Percentiles rank a stretch among this genome's conserved stretches.
These are phyloP conservation scores for Stemphylium vesicarium DNA, from an alignment of 2,329 filamentous ascomycete genomes.

Conservation along the genomic window DNA sequence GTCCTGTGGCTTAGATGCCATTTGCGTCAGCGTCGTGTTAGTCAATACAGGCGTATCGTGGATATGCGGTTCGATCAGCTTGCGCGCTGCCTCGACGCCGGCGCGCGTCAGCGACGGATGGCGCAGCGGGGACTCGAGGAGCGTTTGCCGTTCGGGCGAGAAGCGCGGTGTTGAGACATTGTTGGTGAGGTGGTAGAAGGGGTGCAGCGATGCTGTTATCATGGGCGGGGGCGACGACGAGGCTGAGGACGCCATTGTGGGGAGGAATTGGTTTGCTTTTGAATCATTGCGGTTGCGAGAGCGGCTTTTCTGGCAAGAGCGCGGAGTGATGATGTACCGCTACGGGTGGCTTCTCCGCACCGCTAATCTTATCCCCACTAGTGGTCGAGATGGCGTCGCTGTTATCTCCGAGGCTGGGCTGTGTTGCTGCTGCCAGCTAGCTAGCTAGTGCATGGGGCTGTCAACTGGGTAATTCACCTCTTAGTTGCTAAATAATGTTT, in stretches of 20 bases:
- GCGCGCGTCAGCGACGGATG: slow-evolving; percentile 70
- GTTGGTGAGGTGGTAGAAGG: neutral
- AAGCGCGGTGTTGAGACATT: slow-evolving; percentile 7
- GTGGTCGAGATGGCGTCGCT: no score
- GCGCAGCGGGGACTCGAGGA: neutral
- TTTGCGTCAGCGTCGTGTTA: slow-evolving; percentile 71
- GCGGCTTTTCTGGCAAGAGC: no score
- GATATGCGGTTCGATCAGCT: slow-evolving; percentile 75
- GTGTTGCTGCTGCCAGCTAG: no score
- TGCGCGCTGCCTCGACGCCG: slow-evolving; percentile 75
- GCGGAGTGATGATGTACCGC: no score
- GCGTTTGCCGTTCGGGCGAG: neutral
- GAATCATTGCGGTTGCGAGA: neutral
- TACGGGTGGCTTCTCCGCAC: no score
- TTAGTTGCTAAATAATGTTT: no score
- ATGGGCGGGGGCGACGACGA: neutral
- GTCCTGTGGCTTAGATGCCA: slow-evolving; percentile 76
- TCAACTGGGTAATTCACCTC: no score
- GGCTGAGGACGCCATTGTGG: neutral
- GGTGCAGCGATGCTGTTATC: neutral
- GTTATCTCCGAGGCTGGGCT: no score
- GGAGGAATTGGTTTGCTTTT: neutral
- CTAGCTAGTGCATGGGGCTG: no score
- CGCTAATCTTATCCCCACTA: no score
- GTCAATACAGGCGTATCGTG: slow-evolving; percentile 86